These are phyloP conservation scores for Melaleuca alternifolia DNA, from an alignment of 345 rosid species.

Conservation along the genomic window DNA sequence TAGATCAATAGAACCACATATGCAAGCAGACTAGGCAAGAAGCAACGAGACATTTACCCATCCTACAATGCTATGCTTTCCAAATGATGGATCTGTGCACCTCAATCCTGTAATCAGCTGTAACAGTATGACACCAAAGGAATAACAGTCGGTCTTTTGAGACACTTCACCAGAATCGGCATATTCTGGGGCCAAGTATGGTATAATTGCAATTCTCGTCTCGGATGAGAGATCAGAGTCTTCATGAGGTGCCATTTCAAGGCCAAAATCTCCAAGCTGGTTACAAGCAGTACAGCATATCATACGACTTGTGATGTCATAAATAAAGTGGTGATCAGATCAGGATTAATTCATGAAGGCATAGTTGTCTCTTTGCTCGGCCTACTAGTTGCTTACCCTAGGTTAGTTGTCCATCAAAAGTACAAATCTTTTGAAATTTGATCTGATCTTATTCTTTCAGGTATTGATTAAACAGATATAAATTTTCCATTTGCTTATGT, in stretches of 20 bases:
- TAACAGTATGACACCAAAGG: slow-evolving; percentile 51
- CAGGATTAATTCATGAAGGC: not conserved
- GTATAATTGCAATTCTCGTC: slow-evolving; percentile 40
- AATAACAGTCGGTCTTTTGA: slow-evolving; percentile 51
- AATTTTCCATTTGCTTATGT: not conserved
- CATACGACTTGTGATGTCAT: not conserved
- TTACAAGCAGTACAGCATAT: not conserved
- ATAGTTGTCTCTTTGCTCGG: not conserved
- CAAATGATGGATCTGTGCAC: slow-evolving; percentile 44
- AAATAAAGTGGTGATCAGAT: not conserved
- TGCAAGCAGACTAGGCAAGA: not conserved
- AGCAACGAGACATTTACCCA: slow-evolving; percentile 28
- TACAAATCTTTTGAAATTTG: not conserved
- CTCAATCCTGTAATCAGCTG: slow-evolving; percentile 52
- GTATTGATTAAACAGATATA: not conserved
- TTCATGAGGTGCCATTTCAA: slow-evolving; percentile 33
- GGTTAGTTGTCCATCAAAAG: not conserved
- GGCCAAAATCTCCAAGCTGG: slow-evolving; percentile 63
- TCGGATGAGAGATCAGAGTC: slow-evolving; percentile 38
- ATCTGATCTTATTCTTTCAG: not conserved
- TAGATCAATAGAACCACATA: not conserved
- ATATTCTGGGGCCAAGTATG: slow-evolving; percentile 56
- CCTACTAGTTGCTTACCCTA: not conserved
- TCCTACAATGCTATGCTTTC: slow-evolving; percentile 52
- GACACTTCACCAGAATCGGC: slow-evolving; percentile 50